phyloP scores from a whole-genome alignment of 345 rosid species.

The Eucalyptus pauciflora region DNA sequence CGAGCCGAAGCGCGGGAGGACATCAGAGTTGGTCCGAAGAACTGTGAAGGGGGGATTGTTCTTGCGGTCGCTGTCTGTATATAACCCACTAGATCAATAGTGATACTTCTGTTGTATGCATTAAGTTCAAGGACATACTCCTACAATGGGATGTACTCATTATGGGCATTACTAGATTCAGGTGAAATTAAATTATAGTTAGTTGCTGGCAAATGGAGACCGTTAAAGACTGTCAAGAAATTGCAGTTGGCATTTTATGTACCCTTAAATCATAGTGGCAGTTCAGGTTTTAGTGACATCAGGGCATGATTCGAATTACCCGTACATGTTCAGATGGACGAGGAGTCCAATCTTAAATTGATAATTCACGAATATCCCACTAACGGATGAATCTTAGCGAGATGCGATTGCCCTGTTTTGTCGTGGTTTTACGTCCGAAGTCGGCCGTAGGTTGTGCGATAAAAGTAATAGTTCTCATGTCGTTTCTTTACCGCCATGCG shows the following conservation, averaged over 20 bases:
- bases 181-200: not conserved
- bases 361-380: not conserved
- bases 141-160: not conserved
- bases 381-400: not conserved
- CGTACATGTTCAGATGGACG: not conserved
- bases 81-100: not conserved
- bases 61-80: not conserved
- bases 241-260: not conserved
- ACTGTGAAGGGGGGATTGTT: not conserved
- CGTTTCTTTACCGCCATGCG: not conserved
- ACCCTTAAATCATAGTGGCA: not conserved
- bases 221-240: not conserved
- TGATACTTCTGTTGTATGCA: not conserved
- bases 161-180: not conserved
- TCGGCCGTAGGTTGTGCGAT: not conserved
- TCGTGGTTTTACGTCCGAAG: not conserved
- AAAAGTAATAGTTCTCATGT: not conserved
- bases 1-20: conserved; percentile 20
- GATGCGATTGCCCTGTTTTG: not conserved
- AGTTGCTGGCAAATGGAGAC: not conserved
- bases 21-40: not conserved
- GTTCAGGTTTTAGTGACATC: not conserved
- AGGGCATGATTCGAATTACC: not conserved
- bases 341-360: not conserved
- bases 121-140: not conserved